A percentile compares a stretch with the other conserved stretches of the same genome.
Conservation (phyloP, 2,329 filamentous ascomycete genomes). For the Epichloe glyceriae region DNA sequence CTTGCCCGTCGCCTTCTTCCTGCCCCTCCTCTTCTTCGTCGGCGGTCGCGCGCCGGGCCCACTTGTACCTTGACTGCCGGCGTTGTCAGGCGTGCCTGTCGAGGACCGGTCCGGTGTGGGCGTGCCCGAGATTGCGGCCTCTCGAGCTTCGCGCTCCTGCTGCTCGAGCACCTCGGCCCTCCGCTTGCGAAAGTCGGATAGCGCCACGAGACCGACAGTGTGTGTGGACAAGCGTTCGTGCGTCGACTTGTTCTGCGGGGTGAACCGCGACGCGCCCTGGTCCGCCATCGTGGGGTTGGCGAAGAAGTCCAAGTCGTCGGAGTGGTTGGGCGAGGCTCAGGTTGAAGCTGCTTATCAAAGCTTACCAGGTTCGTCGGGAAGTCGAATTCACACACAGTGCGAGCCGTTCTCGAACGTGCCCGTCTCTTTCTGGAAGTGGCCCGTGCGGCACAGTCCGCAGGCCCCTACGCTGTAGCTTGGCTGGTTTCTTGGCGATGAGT, state of each 20-base stretch:
- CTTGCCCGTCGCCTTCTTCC: slow-evolving; percentile 28
- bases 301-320: too few species aligned
- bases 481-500: too few species aligned
- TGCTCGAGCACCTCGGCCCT: slow-evolving; percentile 88
- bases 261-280: slow-evolving; percentile 47
- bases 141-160: slow-evolving; percentile 69
- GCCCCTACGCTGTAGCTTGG: background rate
- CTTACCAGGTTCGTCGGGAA: too few species aligned
- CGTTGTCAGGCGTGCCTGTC: slow-evolving; percentile 33
- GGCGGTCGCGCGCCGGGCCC: slow-evolving; percentile 13
- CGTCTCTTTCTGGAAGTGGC: background rate
- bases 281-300: slow-evolving; percentile 15
- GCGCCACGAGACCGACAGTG: slow-evolving; percentile 80
- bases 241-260: slow-evolving; percentile 60
- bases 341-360: too few species aligned
- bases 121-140: slow-evolving; percentile 35
- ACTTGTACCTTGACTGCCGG: slow-evolving; percentile 21
- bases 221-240: slow-evolving; percentile 73
- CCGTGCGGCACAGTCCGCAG: background rate
- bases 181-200: slow-evolving; percentile 91
- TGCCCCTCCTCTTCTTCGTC: slow-evolving; percentile 28
- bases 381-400: too few species aligned
- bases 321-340: too few species aligned
- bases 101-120: slow-evolving; percentile 37
- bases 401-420: too few species aligned